These are phyloP conservation scores for Hyaloscypha variabilis DNA, from an alignment of 495 filamentous ascomycete genomes.

Conservation along the genomic window DNA sequence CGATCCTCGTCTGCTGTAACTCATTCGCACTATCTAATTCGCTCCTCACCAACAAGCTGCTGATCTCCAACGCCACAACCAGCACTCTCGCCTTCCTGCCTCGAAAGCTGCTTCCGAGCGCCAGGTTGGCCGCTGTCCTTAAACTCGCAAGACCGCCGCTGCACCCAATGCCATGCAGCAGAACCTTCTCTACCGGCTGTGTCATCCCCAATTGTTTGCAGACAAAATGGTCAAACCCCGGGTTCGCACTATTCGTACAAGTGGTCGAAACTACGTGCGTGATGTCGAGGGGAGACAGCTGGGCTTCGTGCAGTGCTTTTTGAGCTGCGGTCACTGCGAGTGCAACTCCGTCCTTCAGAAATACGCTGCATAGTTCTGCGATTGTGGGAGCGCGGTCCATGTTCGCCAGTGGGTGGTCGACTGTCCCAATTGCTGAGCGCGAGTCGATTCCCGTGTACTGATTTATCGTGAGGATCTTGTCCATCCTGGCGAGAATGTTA, in stretches of 20 bases:
- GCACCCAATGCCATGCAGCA: constrained; percentile 67
- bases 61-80: constrained; percentile 63
- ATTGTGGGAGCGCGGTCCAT: constrained; percentile 54
- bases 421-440: constrained; percentile 59
- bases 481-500: constrained; percentile 42
- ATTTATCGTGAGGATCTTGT: constrained; percentile 64
- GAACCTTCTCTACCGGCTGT: constrained; percentile 53
- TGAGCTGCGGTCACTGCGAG: constrained; percentile 57
- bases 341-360: constrained; percentile 59
- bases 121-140: constrained; percentile 62
- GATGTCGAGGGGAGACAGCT: constrained; percentile 49
- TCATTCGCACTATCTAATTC: constrained; percentile 59
- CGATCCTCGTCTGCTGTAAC: constrained; percentile 57
- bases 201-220: constrained; percentile 54
- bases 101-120: constrained; percentile 55
- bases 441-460: constrained; percentile 64
- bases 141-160: constrained; percentile 65
- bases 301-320: constrained; percentile 61
- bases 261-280: constrained; percentile 70
- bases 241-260: constrained; percentile 68
- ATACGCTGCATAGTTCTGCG: constrained; percentile 53
- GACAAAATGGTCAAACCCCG: constrained; percentile 68
- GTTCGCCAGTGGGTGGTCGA: constrained; percentile 60
- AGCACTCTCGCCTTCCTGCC: constrained; percentile 56
- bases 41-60: constrained; percentile 57